Evolutionary conservation across 768 basidiomycete species (phyloP), one percentile per base, ranked within the genome.

Genomic region (Brasilioporus rufonigricans): DNA sequence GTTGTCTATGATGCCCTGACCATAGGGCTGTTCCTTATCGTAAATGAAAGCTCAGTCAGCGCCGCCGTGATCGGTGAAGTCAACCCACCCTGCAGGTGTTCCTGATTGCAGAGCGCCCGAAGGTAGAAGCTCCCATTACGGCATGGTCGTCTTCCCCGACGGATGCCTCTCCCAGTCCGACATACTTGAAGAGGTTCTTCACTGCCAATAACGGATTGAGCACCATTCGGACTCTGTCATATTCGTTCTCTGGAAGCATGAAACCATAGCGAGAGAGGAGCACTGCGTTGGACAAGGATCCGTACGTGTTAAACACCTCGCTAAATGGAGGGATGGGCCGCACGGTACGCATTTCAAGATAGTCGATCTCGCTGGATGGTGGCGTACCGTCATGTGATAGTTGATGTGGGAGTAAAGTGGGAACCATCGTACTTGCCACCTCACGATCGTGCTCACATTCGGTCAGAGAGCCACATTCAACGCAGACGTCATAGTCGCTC

Each of bases 281-380:
- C 61, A 83, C 72, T 1, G 87, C 81, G 63, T 91, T 91, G 18
- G 75, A 73, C 35, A 91, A 72, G 4, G 73, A 70, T n/a, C 85
- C 84, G 64, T 92, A 93, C 1, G 87, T 87, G 67, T 93, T 93
- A 76, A 83, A 91, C 21, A 90, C 74, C 53, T 92, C 83, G 11
- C 74, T 72, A 38, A 71, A 70, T 0, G 81, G 73, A 9, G 72
- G 68, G 39, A 91, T 76, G n/a, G 71, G 59, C 14, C 69, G 65
- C 56, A 84, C 81, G 1, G 82, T 74, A 4, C 89, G 83, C 83
- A 93, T 90, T 52, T 91, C 89, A 60, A 80, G 83, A 62, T 65
- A 76, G 44, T 73, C 63, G 55, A 77, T 77, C 43, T 44, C 50
- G 50, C 31, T 31, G 11, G 39, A 24, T 12, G 63, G 61, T 32